phyloP scores from a whole-genome alignment of 2,329 filamentous ascomycete genomes.

The Colletotrichum lindemuthianum region DNA sequence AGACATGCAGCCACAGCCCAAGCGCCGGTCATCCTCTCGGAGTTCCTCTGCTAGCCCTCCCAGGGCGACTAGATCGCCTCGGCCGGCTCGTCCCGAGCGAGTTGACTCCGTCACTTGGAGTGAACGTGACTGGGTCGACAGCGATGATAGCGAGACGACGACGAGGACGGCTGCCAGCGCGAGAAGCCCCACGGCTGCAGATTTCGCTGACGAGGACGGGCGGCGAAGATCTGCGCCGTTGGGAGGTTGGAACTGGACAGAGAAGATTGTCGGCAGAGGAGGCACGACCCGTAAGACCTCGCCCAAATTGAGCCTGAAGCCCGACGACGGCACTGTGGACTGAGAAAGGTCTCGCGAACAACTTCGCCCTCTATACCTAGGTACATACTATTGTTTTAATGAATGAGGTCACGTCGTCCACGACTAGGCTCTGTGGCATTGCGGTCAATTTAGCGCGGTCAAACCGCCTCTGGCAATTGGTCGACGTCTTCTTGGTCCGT shows the following conservation, averaged over 20 bases:
- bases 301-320: conserved; percentile 10
- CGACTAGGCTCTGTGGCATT: too few species aligned
- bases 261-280: conserved; percentile 62
- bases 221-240: conserved; percentile 37
- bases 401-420: background rate
- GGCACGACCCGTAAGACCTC: conserved; percentile 20
- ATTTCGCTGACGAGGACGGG: conserved; percentile 39
- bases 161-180: conserved; percentile 33
- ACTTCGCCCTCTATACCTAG: too few species aligned
- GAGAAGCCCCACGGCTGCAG: conserved; percentile 19
- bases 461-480: too few species aligned
- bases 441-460: too few species aligned
- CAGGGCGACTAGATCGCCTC: conserved; percentile 17
- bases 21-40: conserved; percentile 27
- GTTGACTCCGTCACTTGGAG: conserved; percentile 72
- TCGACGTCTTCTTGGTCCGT: too few species aligned
- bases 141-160: conserved; percentile 54
- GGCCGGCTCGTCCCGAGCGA: conserved; percentile 10
- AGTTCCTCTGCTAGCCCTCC: conserved; percentile 31
- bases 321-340: conserved; percentile 3
- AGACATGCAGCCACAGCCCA: conserved; percentile 50
- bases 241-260: conserved; percentile 62
- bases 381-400: background rate
- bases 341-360: background rate
- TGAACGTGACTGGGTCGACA: conserved; percentile 71